These are phyloP conservation scores for Secale cereale DNA, from an alignment of 176 grass and related monocot genomes.

Conservation along the genomic window DNA sequence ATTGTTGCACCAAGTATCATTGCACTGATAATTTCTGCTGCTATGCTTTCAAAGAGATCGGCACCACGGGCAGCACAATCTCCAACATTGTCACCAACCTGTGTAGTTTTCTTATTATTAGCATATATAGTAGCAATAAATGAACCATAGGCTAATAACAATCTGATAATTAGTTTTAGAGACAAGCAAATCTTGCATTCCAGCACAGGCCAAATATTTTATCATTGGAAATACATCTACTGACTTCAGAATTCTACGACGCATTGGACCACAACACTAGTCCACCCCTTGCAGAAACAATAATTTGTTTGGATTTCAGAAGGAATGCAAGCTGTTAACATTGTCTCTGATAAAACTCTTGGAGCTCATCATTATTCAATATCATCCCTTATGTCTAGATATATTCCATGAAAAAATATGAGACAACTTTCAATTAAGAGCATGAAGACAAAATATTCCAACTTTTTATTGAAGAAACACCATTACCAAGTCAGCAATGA, in stretches of 20 bases:
- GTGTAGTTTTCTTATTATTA: constrained; percentile 22
- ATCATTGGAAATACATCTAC: neutral
- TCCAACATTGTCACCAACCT: constrained; percentile 99
- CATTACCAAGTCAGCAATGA: constrained; percentile 98
- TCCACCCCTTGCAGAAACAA: neutral
- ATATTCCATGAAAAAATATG: constrained; percentile 18
- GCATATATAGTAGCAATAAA: constrained; percentile 7
- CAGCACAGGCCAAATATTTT: constrained; percentile 1
- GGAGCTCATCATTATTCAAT: neutral
- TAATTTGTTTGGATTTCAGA: neutral
- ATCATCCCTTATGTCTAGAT: neutral
- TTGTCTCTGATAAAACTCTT: constrained; percentile 4
- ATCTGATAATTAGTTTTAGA: neutral
- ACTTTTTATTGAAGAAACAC: constrained; percentile 23
- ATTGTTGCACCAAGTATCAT: constrained; percentile 99
- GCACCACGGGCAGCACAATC: constrained; percentile 97
- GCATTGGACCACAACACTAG: neutral
- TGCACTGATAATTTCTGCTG: constrained; percentile 99
- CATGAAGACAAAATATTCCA: neutral
- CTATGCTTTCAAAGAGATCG: constrained; percentile 99
- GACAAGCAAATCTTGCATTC: constrained; percentile 8
- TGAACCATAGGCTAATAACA: constrained; percentile 25
- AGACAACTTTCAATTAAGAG: neutral
- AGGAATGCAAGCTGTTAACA: neutral
- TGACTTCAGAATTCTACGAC: neutral